A percentile compares a stretch with the other conserved stretches of the same genome.
phyloP scores from a whole-genome alignment of 1,284 basidiomycete genomes.

The Bjerkandera adusta region DNA sequence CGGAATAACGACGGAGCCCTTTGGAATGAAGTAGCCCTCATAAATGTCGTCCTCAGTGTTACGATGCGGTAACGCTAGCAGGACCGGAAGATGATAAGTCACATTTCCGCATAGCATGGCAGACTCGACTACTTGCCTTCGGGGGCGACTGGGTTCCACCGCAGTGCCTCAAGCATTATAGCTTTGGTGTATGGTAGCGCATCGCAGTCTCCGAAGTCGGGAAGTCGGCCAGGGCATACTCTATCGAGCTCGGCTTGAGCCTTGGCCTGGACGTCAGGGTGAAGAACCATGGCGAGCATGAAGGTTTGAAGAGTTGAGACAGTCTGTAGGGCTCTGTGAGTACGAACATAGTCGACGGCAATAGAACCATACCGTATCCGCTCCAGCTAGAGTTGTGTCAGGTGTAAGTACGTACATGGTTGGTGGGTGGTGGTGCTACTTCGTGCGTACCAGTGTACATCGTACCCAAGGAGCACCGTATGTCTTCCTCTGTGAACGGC shows the following conservation, averaged over 20 bases:
- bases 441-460: conserved; percentile 7
- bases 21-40: conserved; percentile 20
- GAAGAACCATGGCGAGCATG: conserved; percentile 29
- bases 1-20: conserved; percentile 18
- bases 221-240: conserved; percentile 30
- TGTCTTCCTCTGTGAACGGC: conserved; percentile 18
- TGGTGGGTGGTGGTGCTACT: conserved; percentile 3
- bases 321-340: neutral
- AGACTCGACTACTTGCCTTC: conserved; percentile 13
- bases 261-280: conserved; percentile 30
- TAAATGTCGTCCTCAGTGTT: conserved; percentile 18
- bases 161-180: conserved; percentile 30
- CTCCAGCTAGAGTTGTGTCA: conserved; percentile 16
- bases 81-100: neutral
- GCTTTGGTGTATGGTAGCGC: conserved; percentile 33
- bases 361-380: conserved; percentile 22
- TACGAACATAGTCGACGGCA: neutral
- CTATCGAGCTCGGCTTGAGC: conserved; percentile 33
- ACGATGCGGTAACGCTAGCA: conserved; percentile 16
- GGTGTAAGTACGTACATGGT: no score
- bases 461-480: conserved; percentile 7
- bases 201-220: conserved; percentile 30
- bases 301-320: conserved; percentile 19
- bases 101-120: neutral
- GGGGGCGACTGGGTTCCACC: conserved; percentile 32